Evolutionary conservation across 768 basidiomycete genomes (phyloP).

Genomic region (Lentinula detonsa): DNA sequence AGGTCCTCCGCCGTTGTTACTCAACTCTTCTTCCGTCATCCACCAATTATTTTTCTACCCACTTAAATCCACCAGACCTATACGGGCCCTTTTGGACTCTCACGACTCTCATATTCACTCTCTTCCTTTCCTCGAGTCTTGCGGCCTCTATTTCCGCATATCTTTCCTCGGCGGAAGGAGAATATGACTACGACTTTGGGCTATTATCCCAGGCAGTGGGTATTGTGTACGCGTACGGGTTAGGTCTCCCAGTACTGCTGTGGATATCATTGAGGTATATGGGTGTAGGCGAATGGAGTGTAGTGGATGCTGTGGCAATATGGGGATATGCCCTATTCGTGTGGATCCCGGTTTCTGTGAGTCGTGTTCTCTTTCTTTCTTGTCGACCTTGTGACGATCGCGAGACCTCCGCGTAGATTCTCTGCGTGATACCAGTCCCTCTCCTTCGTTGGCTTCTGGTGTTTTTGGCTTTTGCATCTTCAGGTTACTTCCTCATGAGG

Average conservation of each 20-base stretch:
- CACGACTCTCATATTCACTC: slow-evolving; percentile 87
- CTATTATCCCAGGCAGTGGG: slow-evolving; percentile 77
- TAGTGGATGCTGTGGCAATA: slow-evolving; percentile 74
- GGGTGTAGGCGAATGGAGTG: slow-evolving; percentile 85
- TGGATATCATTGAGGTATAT: slow-evolving; percentile 85
- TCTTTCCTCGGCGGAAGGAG: slow-evolving; percentile 52
- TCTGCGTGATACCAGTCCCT: slow-evolving; percentile 83
- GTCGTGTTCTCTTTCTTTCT: slow-evolving; percentile 17
- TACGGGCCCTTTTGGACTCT: slow-evolving; percentile 98
- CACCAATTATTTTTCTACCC: slow-evolving; percentile 54
- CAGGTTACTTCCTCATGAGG: slow-evolving; percentile 79
- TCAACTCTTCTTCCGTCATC: slow-evolving; percentile 72
- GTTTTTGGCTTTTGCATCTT: slow-evolving; percentile 64
- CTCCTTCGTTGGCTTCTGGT: slow-evolving; percentile 80
- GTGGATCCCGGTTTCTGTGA: slow-evolving; percentile 83
- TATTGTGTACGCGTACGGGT: slow-evolving; percentile 83
- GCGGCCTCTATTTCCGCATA: slow-evolving; percentile 86
- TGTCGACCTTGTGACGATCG: background rate
- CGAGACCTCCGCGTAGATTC: slow-evolving; percentile 36
- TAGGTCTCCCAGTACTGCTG: slow-evolving; percentile 73
- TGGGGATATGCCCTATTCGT: slow-evolving; percentile 83
- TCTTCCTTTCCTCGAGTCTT: slow-evolving; percentile 92
- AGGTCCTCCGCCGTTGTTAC: slow-evolving; percentile 74
- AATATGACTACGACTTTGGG: slow-evolving; percentile 81
- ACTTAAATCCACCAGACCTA: slow-evolving; percentile 66